Conservation (phyloP, 1,284 basidiomycete genomes). For the Microbotryomycetes sp. region DNA sequence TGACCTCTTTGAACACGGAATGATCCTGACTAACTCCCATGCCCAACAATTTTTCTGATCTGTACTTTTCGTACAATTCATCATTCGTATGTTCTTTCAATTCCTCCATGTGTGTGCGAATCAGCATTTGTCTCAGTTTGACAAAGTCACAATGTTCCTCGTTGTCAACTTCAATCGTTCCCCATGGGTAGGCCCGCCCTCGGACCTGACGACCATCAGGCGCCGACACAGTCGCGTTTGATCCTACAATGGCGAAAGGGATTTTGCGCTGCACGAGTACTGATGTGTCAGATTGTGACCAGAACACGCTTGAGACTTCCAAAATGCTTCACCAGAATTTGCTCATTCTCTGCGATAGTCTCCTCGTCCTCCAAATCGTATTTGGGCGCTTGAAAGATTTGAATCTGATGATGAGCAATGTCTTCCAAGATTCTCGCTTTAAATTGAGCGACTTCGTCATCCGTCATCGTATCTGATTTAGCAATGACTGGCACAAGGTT, state of each 20-base stretch:
- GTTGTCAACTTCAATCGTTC: constrained; percentile 95
- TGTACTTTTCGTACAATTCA: constrained; percentile 90
- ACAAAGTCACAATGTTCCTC: constrained; percentile 98
- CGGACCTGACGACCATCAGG: constrained; percentile 82
- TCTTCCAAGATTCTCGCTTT: constrained; percentile 82
- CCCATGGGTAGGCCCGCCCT: constrained; percentile 92
- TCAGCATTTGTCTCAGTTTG: constrained; percentile 95
- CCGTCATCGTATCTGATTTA: constrained; percentile 91
- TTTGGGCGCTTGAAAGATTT: constrained; percentile 89
- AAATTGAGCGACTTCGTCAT: constrained; percentile 85
- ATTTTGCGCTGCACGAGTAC: constrained; percentile 63
- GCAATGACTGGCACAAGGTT: constrained; percentile 96
- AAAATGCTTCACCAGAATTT: constrained; percentile 60
- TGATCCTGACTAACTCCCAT: constrained; percentile 97
- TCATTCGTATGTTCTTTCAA: constrained; percentile 89
- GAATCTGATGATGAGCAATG: constrained; percentile 85
- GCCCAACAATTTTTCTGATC: constrained; percentile 83
- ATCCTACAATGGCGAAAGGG: constrained; percentile 93
- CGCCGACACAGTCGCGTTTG: constrained; percentile 69
- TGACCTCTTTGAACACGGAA: constrained; percentile 95
- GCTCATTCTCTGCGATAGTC: constrained; percentile 87
- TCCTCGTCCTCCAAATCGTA: constrained; percentile 98
- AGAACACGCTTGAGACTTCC: no score
- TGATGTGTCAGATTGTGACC: not conserved
- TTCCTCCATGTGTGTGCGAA: constrained; percentile 97